Evolutionary conservation across 192 early-diverging fungal genomes (phyloP), one percentile per base, ranked within the genome.

Genomic region (Neocallimastix lanati): DNA sequence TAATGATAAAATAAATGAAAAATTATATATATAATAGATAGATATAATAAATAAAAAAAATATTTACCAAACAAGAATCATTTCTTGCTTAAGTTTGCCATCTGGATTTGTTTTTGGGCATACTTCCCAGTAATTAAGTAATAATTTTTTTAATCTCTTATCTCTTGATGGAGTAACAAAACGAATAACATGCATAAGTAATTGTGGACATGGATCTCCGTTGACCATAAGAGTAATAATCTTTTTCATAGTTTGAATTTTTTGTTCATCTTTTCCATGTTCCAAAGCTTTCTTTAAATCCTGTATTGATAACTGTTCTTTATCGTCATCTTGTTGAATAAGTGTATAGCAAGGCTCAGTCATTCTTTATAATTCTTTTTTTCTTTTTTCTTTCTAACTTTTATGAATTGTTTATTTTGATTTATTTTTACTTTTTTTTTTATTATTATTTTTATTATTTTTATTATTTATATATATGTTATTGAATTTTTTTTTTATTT

Each of bases 161-260:
- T 95, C 95, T 84, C 93, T 95, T 28, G 93, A 93, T 33, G 96
- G 97, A 90, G 97, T 91, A 29, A 98, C 94, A 84, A 97, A 98
- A 78, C 96, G 95, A 86, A 99, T 99, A 82, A 99, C 92, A 83
- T 96, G 96, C 94, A 99, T 96, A 77, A 99, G 89, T 58, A 99
- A 88, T 83, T 91, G 88, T 67, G 92, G 90, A 27, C 86, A 28
- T 33, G 93, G 92, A 81, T 99, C 96, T 50, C 97, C 97, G 82
- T 98, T 96, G 30, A 97, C 83, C 89, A 96, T 96, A 37, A 91
- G 89, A 29, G 92, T 86, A 38, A 99, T 88, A 78, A 99, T 88
- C 81, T 94, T 92, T 84, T 96, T 96, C 93, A 99, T 95, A 25
- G 97, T 93, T 80, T 95, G 94, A 80, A 94, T 92, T 83, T 98